These are phyloP conservation scores for Suillus brevipes DNA, from an alignment of 768 basidiomycete species.

Conservation along the genomic window DNA sequence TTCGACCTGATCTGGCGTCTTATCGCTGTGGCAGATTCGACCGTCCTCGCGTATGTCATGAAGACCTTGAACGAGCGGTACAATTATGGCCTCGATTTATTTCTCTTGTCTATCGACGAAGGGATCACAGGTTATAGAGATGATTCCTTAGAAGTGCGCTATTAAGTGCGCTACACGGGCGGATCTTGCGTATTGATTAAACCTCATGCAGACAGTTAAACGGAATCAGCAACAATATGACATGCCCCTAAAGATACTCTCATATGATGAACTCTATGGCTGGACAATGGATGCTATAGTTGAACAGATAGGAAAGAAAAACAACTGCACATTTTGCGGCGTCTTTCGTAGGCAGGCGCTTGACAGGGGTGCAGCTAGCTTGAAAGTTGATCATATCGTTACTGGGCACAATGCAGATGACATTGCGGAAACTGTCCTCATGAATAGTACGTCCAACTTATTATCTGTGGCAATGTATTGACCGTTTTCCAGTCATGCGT, in stretches of 20 bases:
- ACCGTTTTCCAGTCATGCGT: slow-evolving; percentile 74
- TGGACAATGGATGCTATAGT: slow-evolving; percentile 99
- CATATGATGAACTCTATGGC: slow-evolving; percentile 94
- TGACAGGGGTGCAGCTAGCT: slow-evolving; percentile 86
- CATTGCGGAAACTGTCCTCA: slow-evolving; percentile 96
- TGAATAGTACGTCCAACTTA: slow-evolving; percentile 78
- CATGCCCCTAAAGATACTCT: slow-evolving; percentile 93
- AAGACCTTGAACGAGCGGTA: slow-evolving; percentile 93
- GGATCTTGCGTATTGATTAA: background rate
- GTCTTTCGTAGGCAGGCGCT: slow-evolving; percentile 96
- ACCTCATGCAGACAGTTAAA: slow-evolving; percentile 79
- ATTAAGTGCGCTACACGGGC: background rate
- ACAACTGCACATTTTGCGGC: slow-evolving; percentile 99
- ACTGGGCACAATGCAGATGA: slow-evolving; percentile 99
- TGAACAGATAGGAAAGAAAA: slow-evolving; percentile 91
- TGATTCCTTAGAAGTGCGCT: slow-evolving; percentile 85
- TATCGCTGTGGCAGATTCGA: slow-evolving; percentile 68
- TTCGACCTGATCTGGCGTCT: slow-evolving; percentile 2
- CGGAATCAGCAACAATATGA: slow-evolving; percentile 94
- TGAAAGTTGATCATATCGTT: slow-evolving; percentile 95
- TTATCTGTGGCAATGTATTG: background rate
- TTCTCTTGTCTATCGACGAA: slow-evolving; percentile 95
- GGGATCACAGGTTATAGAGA: slow-evolving; percentile 98
- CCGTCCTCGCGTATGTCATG: slow-evolving; percentile 97
- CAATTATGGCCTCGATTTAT: slow-evolving; percentile 86